Evolutionary conservation across 2,329 filamentous ascomycete species (phyloP), one percentile per base, ranked within the genome.

Genomic region (Penicillium palitans): DNA sequence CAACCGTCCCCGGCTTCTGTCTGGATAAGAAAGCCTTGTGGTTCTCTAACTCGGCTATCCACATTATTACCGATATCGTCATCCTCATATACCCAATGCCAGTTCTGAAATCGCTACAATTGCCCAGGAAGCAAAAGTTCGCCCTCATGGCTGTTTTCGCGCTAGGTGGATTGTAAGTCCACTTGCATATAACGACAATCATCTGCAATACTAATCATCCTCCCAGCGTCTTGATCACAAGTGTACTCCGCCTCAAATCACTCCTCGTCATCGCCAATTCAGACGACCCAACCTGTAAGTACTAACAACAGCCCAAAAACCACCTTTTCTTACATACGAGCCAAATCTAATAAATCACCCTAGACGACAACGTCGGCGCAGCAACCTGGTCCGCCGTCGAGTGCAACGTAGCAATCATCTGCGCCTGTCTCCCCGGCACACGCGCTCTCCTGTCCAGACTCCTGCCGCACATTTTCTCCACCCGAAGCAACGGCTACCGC

Each of bases 351-450:
- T 35, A 39, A 37, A 12, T 17, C 8, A 19, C 17, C 7, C 7
- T 35, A 73, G 71, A 68, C 29, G 68, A 72, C 55, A 73, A 72
- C 42, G 60, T 73, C 33, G 68, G 69, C 19, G 74, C 78, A 35
- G 78, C 79, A 61, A 74, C 75, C 48, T 78, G 76, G 76, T 77
- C 75, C 10, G 70, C 75, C 15, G 68, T 77, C 39, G 76, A 78
- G 68, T 72, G 74, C 60, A 77, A 78, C 44, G 67, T 76, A 51
- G 75, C 72, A 21, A 77, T 78, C 33, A 74, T 78, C 41, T 77
- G 74, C 63, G 74, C 73, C 52, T 76, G 70, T 41, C 72, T 78
- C 44, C 75, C 76, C 6, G 71, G 66, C 39, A 71, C 62, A 4
- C 65, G 68, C 31, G 65, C 67, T 15, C 63, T 71, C 55, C 52